Conservation (phyloP, 441 rosid species). For the Gossypium armourianum region DNA sequence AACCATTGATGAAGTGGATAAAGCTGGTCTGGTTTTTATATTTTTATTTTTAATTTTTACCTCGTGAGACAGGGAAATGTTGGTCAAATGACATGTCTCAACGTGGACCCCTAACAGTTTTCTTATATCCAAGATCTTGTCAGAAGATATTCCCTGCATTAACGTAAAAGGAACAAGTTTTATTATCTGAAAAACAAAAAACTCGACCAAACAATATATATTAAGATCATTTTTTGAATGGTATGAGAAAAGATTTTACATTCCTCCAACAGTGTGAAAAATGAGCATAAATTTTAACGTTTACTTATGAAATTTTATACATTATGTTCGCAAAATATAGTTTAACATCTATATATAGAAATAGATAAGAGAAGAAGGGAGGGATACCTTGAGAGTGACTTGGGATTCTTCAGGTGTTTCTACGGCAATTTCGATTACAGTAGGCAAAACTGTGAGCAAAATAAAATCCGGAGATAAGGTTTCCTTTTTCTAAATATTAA, state of each 20-base stretch:
- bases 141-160: constrained; percentile 60
- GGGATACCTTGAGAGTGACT: constrained; percentile 52
- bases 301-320: neutral
- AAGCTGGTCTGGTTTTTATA: neutral
- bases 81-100: constrained; percentile 63
- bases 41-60: constrained; percentile 12
- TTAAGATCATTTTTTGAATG: no score
- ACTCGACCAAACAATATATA: neutral
- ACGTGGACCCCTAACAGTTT: constrained; percentile 57
- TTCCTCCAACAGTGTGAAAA: no score
- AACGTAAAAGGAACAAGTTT: neutral
- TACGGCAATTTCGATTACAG: constrained; percentile 42
- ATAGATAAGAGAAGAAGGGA: neutral
- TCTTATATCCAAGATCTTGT: constrained; percentile 61
- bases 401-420: constrained; percentile 51
- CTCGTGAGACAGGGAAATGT: constrained; percentile 54
- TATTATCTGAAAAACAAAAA: neutral
- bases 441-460: constrained; percentile 48
- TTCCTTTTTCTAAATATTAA: neutral
- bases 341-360: neutral
- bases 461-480: neutral
- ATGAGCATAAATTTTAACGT: neutral
- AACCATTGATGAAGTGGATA: neutral
- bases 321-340: neutral
- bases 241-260: no score